Base-by-base conservation (phyloP, 306 rosid species). In the Calophaca sinica region DNA sequence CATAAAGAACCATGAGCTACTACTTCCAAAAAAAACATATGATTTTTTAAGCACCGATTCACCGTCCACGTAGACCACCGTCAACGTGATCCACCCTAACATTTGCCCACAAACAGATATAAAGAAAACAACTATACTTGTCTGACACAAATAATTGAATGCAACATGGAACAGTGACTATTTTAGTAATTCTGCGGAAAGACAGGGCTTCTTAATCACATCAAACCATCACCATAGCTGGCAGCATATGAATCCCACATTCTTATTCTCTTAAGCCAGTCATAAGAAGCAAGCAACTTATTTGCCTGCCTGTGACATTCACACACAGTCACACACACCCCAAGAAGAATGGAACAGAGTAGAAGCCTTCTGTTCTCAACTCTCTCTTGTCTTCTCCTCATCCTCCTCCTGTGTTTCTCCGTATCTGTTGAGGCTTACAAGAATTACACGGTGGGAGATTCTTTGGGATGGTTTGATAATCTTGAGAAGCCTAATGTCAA, bases 381-480 rank as follows among this genome's bases (percentile, higher is more conserved):
- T 71, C 3, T 77, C 32, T 50, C 82, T 10, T 72, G 14, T 65
- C 31, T 73, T 41, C 13, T 64, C 52, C 36, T 87, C 9, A 46
- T 46, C 52, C 13, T 75, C 12, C 5, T 87, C 9, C n/a, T 77
- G 5, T 83, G 60, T 10, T 76, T 83, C 60, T 76, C 64, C 9
- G 82, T 86, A 74, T 88, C 92, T 78, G 93, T 80, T 48, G 63
- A 72, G 10, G 90, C 92, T 46, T 90, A 90, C 93, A 83, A 86
- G 79, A 94, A 94, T 82, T 86, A 87, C 84, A 94, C 99, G 0
- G 99, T 94, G 1, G 99, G 99, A 2, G 97, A 90, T 70, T 87
- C 97, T 36, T 51, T 87, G 53, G 99, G 99, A 3, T 94, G 97
- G 97, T 94, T 83, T 70, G 99, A 94, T 55, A 87, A 54, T 6